Evolutionary conservation across 306 rosid species (phyloP).

Genomic region (Mimosa bimucronata): DNA sequence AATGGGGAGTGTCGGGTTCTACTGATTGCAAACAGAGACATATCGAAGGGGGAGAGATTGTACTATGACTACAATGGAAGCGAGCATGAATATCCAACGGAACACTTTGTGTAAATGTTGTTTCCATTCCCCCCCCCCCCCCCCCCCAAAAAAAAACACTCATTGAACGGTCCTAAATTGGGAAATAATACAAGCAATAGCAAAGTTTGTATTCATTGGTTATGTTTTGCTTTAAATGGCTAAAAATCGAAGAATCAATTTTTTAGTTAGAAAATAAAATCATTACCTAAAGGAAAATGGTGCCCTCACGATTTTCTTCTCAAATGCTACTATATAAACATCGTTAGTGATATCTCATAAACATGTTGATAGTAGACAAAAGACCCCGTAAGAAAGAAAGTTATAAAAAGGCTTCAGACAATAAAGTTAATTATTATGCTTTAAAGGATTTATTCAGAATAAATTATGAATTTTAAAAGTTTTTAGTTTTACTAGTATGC

Average conservation of each 20-base stretch:
- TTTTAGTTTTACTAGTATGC: too few species aligned
- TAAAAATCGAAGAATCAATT: background rate
- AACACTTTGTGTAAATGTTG: slow-evolving; percentile 65
- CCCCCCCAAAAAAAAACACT: too few species aligned
- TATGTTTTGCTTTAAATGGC: background rate
- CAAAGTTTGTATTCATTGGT: background rate
- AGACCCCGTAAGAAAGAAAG: background rate
- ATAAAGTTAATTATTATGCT: background rate
- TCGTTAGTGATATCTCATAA: background rate
- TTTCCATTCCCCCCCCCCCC: too few species aligned
- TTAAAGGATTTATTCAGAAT: background rate
- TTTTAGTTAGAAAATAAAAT: too few species aligned
- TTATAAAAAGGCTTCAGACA: background rate
- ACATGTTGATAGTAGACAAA: background rate
- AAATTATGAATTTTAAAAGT: too few species aligned
- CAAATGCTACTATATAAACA: too few species aligned
- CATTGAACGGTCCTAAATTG: background rate
- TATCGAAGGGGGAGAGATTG: slow-evolving; percentile 87
- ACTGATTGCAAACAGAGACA: slow-evolving; percentile 83
- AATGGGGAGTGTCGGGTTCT: slow-evolving; percentile 82
- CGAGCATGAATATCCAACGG: slow-evolving; percentile 93
- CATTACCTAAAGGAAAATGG: too few species aligned
- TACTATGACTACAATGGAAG: slow-evolving; percentile 91
- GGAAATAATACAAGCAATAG: slow-evolving; percentile 11
- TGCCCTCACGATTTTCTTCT: too few species aligned